Conservation (phyloP, 177 flowering plant genomes). For the Vitis hybrid region DNA sequence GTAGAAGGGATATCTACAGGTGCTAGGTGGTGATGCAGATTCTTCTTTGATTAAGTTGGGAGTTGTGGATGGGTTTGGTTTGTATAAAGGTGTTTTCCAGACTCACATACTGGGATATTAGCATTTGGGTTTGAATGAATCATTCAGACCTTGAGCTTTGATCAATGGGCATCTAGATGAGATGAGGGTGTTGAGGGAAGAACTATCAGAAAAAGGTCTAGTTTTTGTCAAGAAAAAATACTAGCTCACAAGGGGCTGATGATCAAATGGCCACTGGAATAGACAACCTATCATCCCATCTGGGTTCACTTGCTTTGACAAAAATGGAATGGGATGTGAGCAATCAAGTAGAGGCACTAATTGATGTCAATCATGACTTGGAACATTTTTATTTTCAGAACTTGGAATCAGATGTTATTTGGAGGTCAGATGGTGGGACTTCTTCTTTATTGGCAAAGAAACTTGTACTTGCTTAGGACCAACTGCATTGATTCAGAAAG, state of each 20-base stretch:
- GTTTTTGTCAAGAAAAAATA: slow-evolving; percentile 27
- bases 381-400: slow-evolving; percentile 34
- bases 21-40: no score
- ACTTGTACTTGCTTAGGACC: slow-evolving; percentile 41
- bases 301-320: slow-evolving; percentile 82
- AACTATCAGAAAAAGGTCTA: slow-evolving; percentile 44
- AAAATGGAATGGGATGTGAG: slow-evolving; percentile 57
- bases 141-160: no score
- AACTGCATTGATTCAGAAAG: slow-evolving; percentile 41
- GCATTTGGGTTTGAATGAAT: no score
- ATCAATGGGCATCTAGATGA: no score
- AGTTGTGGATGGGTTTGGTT: no score
- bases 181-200: no score
- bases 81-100: no score
- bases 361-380: slow-evolving; percentile 31
- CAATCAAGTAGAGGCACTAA: slow-evolving; percentile 42
- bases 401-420: slow-evolving; percentile 30
- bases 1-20: slow-evolving; percentile 60
- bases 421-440: slow-evolving; percentile 41
- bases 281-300: slow-evolving; percentile 63
- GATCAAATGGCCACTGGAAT: slow-evolving; percentile 57
- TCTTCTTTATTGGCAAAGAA: slow-evolving; percentile 42
- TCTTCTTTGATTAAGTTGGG: no score
- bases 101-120: no score
- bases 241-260: slow-evolving; percentile 59